Percentiles rank a stretch among this genome's conserved stretches.
Evolutionary conservation across 352 stramenopile genomes (phyloP).

Genomic region (Globisporangium carolinianum): DNA sequence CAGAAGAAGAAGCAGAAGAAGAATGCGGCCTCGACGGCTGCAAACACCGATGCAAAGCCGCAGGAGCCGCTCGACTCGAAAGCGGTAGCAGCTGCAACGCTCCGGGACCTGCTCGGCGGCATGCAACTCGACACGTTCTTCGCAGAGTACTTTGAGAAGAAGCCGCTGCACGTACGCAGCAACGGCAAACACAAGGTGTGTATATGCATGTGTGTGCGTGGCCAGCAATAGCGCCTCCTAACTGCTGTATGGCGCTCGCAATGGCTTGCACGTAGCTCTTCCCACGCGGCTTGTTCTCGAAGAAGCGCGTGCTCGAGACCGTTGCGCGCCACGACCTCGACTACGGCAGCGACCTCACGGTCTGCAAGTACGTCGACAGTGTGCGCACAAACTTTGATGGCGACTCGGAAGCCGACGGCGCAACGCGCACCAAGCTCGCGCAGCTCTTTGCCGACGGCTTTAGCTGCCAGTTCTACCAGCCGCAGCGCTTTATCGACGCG

Average conservation of each 20-base stretch:
- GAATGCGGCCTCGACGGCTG: neutral
- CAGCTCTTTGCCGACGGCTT: slow-evolving; percentile 59
- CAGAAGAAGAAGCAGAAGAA: slow-evolving; percentile 12
- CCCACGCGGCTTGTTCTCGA: slow-evolving; percentile 50
- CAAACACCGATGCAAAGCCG: neutral
- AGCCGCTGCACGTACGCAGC: slow-evolving; percentile 61
- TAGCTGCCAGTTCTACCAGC: slow-evolving; percentile 88
- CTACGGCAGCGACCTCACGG: slow-evolving; percentile 61
- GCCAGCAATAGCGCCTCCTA: too few relatives aligned
- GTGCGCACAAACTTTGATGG: slow-evolving; percentile 64
- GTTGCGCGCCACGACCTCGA: slow-evolving; percentile 45
- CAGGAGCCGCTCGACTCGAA: slow-evolving; percentile 5
- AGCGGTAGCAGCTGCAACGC: slow-evolving; percentile 19
- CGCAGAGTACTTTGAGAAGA: slow-evolving; percentile 80
- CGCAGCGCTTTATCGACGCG: slow-evolving; percentile 73
- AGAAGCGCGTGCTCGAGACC: slow-evolving; percentile 57
- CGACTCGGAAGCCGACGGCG: slow-evolving; percentile 37
- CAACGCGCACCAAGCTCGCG: slow-evolving; percentile 45
- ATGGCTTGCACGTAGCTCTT: slow-evolving; percentile 28
- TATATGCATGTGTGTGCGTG: neutral
- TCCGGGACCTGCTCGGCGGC: slow-evolving; percentile 52
- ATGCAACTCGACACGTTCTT: slow-evolving; percentile 61
- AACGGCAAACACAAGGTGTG: slow-evolving; percentile 30
- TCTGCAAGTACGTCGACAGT: slow-evolving; percentile 67
- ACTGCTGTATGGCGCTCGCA: too few relatives aligned